Evolutionary conservation across 2,329 filamentous ascomycete species (phyloP), one percentile per base, ranked within the genome.

Genomic region (Aspergillus latus): DNA sequence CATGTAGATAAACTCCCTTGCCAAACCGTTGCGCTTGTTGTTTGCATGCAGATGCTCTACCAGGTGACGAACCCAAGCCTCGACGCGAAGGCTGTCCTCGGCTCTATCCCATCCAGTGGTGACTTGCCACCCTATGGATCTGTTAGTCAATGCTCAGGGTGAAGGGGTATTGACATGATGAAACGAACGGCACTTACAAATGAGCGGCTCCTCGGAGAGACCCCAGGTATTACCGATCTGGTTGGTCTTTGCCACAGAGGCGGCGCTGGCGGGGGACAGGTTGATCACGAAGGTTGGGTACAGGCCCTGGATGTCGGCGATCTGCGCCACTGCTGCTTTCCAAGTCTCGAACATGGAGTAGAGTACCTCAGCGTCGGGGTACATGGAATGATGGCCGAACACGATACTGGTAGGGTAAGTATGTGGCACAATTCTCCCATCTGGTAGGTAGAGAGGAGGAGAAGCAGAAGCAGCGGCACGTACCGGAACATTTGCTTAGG

Each of bases 211-310:
- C 2, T 63, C 54, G n/a, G 64, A 65, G 1, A 75, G 62, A 15
- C 70, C 72, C 70, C 73, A 77, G 0, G 70, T 64, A 50, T 77
- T 77, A 1, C 75, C 75, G 39, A 76, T 53, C 0, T 72, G 69
- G 30, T 76, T 77, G 16, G 58, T 71, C 32, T 68, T 62, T 4
- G 65, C 72, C 0, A 74, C 67, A 0, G 63, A 63, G 1, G 61
- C 56, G 1, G 72, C 66, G 21, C 64, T 63, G 9, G 64, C 54
- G 1, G 70, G 62, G 3, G 66, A 49, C 1, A 64, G 47, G 49
- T 77, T 75, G 21, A 70, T 53, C 0, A 76, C 69, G 36, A 76
- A 72, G 0, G 74, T 76, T 1, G 74, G 73, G 15, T 66, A 66
- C 2, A 77, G 64, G 5, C 74, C 74, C 34, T 71, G 53, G 1